Evolutionary conservation across 179 eudicot species (phyloP), one percentile per base, ranked within the genome.

Genomic region (Sideroxylon spinosum): DNA sequence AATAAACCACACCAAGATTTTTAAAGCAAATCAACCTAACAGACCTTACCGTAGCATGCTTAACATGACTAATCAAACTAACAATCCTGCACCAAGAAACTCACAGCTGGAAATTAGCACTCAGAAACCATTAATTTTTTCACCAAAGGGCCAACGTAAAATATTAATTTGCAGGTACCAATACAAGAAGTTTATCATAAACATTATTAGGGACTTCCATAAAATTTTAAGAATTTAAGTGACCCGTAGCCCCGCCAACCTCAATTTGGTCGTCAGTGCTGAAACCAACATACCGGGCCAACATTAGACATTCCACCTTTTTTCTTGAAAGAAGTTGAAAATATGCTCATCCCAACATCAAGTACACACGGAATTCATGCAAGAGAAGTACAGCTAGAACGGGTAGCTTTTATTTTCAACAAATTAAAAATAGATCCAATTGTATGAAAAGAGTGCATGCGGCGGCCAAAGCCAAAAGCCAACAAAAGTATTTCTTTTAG

Each of bases 351-450:
- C 29, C 26, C 73, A 32, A 67, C 6, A 64, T 7, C 0, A 13
- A 26, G 28, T 76, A 7, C 16, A 5, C 19, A 20, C 1, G 46
- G 17, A 65, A 26, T 16, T 6, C 64, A 55, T 25, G 16, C 76
- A 55, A 55, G 5, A 72, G 49, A 73, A 23, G 9, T 17, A 25
- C 29, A 55, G 46, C 4, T 16, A 2, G 49, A 55, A 22, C 75
- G 13, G 23, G 49, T 73, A 9, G 50, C 63, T 73, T 73, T 73
- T 73, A 73, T 73, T 73, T 11, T 57, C 49, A 14, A 55, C 23
- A 63, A 52, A 37, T 37, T 37, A n/a, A 48, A 73, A 62, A 72
- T 72, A 22, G 48, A 23, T 14, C 37, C 23, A 7, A 28, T 49
- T 48, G 29, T 13, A 73, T 25, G 20, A 16, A 19, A 55, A 28